These are phyloP conservation scores for Coniochaeta hoffmannii DNA, from an alignment of 2,329 filamentous ascomycete genomes.

Conservation along the genomic window DNA sequence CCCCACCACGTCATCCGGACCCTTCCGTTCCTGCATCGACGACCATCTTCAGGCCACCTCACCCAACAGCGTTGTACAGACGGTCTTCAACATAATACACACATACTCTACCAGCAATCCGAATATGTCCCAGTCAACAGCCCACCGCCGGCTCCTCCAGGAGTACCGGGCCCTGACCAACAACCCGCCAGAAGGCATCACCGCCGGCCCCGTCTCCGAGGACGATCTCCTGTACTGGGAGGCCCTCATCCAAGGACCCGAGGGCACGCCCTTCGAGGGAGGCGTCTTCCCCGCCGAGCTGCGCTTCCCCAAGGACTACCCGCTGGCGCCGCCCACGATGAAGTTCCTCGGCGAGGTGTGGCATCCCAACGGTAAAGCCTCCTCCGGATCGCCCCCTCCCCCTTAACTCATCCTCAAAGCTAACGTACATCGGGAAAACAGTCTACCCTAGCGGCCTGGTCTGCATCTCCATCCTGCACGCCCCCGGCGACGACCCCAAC, in stretches of 20 bases:
- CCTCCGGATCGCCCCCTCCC: neutral
- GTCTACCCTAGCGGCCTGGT: conserved; percentile 89
- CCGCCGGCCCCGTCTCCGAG: conserved; percentile 84
- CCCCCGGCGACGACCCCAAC: conserved; percentile 93
- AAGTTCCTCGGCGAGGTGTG: conserved; percentile 90
- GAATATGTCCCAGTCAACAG: conserved; percentile 52
- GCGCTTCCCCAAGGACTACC: conserved; percentile 93
- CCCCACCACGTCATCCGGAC: conserved; percentile 3
- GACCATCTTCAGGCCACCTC: neutral
- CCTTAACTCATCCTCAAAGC: conserved; percentile 3
- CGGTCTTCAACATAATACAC: no score
- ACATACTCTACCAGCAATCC: neutral
- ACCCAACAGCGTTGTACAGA: no score
- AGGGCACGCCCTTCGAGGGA: conserved; percentile 92
- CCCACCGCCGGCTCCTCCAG: conserved; percentile 78
- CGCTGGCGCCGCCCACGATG: conserved; percentile 93
- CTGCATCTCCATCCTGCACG: conserved; percentile 96
- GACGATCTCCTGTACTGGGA: conserved; percentile 97
- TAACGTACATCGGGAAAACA: conserved; percentile 25
- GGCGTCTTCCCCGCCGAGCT: conserved; percentile 93
- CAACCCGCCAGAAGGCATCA: conserved; percentile 96
- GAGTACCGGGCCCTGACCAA: conserved; percentile 93
- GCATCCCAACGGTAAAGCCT: conserved; percentile 82
- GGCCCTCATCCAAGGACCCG: conserved; percentile 88
- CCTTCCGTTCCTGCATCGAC: neutral